Evolutionary conservation across 2,329 filamentous ascomycete genomes (phyloP).

Genomic region (Coniosporium tulheliwenetii): DNA sequence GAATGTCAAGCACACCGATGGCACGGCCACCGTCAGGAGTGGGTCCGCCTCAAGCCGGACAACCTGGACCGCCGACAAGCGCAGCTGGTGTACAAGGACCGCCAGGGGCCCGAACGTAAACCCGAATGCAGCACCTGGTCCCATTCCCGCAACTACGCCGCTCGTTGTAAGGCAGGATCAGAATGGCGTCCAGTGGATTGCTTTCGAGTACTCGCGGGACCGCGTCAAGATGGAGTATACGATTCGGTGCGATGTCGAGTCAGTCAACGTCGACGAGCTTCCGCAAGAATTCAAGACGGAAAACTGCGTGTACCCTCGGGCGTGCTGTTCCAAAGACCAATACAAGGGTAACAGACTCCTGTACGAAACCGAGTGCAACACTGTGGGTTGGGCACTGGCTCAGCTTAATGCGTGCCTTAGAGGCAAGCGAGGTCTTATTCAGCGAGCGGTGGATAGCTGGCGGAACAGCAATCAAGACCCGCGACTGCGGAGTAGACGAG

Average conservation of each 20-base stretch:
- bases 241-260: constrained; percentile 94
- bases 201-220: constrained; percentile 94
- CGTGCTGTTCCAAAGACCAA: constrained; percentile 87
- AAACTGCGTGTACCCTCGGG: constrained; percentile 94
- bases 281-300: constrained; percentile 86
- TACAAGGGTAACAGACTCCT: constrained; percentile 91
- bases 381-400: constrained; percentile 96
- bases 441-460: constrained; percentile 96
- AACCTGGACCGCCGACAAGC: constrained; percentile 23
- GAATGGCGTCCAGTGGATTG: constrained; percentile 97
- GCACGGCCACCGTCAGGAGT: constrained; percentile 40
- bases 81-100: constrained; percentile 21
- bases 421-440: constrained; percentile 89
- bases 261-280: constrained; percentile 78
- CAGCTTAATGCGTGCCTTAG: constrained; percentile 81
- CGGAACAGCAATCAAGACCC: constrained; percentile 97
- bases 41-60: constrained; percentile 21
- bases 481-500: constrained; percentile 73
- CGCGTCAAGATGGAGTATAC: constrained; percentile 99
- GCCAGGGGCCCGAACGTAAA: constrained; percentile 44
- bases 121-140: constrained; percentile 82
- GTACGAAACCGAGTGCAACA: constrained; percentile 98
- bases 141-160: constrained; percentile 91
- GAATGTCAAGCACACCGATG: constrained; percentile 32
- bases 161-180: constrained; percentile 87